Evolutionary conservation across 2,329 filamentous ascomycete genomes (phyloP).

Genomic region (Trichoderma hamatum): DNA sequence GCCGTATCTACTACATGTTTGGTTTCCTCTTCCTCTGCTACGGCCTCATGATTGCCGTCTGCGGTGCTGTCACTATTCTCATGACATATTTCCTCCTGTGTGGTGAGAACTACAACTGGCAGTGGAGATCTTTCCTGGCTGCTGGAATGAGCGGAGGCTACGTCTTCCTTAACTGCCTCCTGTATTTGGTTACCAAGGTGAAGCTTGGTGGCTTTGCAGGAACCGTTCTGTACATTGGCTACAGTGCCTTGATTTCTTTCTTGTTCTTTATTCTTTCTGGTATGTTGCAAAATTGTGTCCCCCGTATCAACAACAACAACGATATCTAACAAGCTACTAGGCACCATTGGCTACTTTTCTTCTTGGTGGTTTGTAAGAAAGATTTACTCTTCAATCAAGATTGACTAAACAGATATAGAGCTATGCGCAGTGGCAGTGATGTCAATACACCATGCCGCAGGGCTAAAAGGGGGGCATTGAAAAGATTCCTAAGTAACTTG

Average conservation of each 20-base stretch:
- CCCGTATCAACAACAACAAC: neutral
- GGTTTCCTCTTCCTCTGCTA: slow-evolving; percentile 98
- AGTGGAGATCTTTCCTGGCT: slow-evolving; percentile 92
- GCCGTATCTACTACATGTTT: slow-evolving; percentile 99
- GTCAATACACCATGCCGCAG: neutral
- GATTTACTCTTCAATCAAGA: slow-evolving; percentile 98
- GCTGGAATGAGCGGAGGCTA: slow-evolving; percentile 89
- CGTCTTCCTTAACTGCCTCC: slow-evolving; percentile 86
- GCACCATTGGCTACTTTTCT: slow-evolving; percentile 92
- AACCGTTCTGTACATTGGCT: slow-evolving; percentile 89
- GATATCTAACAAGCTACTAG: slow-evolving; percentile 50
- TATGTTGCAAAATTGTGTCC: slow-evolving; percentile 52
- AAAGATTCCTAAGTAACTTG: slow-evolving; percentile 28
- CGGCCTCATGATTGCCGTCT: slow-evolving; percentile 94
- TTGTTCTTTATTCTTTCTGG: slow-evolving; percentile 93
- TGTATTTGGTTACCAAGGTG: slow-evolving; percentile 89
- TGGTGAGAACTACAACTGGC: slow-evolving; percentile 98
- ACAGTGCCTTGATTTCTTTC: slow-evolving; percentile 85
- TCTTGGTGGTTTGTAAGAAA: slow-evolving; percentile 93
- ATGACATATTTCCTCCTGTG: slow-evolving; percentile 97
- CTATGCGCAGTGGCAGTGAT: neutral
- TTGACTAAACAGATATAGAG: slow-evolving; percentile 63
- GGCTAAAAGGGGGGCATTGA: neutral
- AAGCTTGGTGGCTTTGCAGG: slow-evolving; percentile 83
- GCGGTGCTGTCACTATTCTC: slow-evolving; percentile 86